Base-by-base conservation (phyloP, 345 rosid species). In the Populus deltoides region DNA sequence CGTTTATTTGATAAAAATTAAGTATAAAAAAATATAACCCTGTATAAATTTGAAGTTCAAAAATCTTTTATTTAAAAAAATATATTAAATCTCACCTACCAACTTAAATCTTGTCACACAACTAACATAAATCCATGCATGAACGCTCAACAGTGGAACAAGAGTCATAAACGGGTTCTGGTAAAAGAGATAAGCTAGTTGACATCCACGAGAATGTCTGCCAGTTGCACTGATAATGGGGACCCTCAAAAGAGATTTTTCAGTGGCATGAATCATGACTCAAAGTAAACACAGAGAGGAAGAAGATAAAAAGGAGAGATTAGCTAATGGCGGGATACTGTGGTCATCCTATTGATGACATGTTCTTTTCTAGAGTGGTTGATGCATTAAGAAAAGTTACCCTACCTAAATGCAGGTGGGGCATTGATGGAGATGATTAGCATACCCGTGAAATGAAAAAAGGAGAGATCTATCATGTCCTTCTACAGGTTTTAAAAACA, bases 351-450 rank as follows among this genome's bases (percentile, higher is more conserved):
- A 25, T 63, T 45, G 36, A 51, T 75, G 76, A 80, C 72, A 29
- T 12, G 4, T 9, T 45, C 25, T 66, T 55, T 51, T 10, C 6
- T 35, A 61, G 39, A 80, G 90, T 83, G 81, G 88, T 83, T 77
- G 88, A 78, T 74, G 79, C 86, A 82, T 78, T 80, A 82, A 73
- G 25, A 36, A 83, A 76, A 78, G 83, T 78, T 66, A 81, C 63
- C 22, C 25, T 22, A 3, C 77, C 55, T 10, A 79, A 49, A 68
- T 81, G 33, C 78, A 49, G 88, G 83, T 85, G 77, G 71, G 75
- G 70, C 66, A 77, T 82, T 76, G 81, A 85, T 77, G 78, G 81
- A 76, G 53, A 51, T 71, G 74, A 81, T 78, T 72, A 80, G 53
- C 71, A 74, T 41, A 57, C 86, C 72, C 79, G 85, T 87, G 88